Evolutionary conservation across 2,329 filamentous ascomycete species (phyloP), one percentile per base, ranked within the genome.

Genomic region (Exophiala viscosa): DNA sequence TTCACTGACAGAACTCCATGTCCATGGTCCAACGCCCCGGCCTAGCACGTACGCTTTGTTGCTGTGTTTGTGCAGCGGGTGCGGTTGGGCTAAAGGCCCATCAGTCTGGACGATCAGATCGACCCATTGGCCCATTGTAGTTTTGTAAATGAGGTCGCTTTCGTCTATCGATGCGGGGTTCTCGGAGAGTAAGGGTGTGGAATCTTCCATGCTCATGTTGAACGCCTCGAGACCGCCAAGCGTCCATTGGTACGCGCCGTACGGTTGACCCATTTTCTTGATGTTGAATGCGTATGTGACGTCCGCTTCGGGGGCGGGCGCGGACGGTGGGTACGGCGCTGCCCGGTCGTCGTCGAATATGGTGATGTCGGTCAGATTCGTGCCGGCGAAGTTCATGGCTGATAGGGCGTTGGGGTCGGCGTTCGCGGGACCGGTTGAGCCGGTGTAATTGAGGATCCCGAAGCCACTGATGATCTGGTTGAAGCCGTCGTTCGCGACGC

Each of bases 51-150:
- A 84, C 66, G 78, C 81, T 63, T 82, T 83, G 60, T 77, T 81
- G 36, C 77, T 76, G 66, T 86, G 83, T 68, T 84, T 84, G 73
- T 86, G 83, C 49, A 86, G 78, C 0, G 81, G 79, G 52, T 86
- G 83, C n/a, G 77, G 70, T 3, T 76, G 80, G 60, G 82, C 77
- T 5, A 76, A 69, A 5, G 67, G 66, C 1, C 63, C 63, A 18
- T 66, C 64, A 1, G 75, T 69, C 20, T 73, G 65, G 51, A 82
- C 70, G 55, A 84, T 69, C 13, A 82, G 62, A 62, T 84, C 81
- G 7, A 83, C 69, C 80, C 80, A 83, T 5, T 74, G 71, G 54
- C 70, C 67, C 48, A 77, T 73, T 18, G 57, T 62, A 4, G 77
- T 81, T 5, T 69, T 68, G 54, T 80, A 71, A n/a, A 76, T 78